Evolutionary conservation across 495 filamentous ascomycete species (phyloP).

Genomic region (Chaetomidium leptoderma): DNA sequence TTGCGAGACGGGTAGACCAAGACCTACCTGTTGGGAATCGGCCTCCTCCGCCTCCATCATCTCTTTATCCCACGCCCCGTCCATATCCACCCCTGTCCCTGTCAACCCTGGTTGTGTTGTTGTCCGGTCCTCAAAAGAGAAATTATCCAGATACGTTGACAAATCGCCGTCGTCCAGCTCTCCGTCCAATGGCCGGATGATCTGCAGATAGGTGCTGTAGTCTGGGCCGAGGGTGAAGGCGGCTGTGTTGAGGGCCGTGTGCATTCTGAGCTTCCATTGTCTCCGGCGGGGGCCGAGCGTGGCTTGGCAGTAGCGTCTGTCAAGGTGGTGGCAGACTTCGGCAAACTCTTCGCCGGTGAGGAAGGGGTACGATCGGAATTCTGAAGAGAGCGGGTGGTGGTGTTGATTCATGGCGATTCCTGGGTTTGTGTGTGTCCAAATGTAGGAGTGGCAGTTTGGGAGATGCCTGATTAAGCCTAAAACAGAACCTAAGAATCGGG

Average conservation of each 20-base stretch:
- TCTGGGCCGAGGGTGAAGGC: slow-evolving; percentile 29
- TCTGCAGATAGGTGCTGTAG: slow-evolving; percentile 44
- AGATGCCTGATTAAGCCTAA: too few species aligned
- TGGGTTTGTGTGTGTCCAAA: not conserved
- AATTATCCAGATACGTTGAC: slow-evolving; percentile 34
- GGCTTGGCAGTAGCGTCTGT: slow-evolving; percentile 49
- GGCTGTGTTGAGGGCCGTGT: slow-evolving; percentile 31
- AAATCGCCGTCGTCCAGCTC: slow-evolving; percentile 42
- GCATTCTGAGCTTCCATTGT: slow-evolving; percentile 40
- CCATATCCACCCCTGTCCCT: slow-evolving; percentile 10
- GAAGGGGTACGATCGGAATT: slow-evolving; percentile 49
- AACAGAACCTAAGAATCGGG: too few species aligned
- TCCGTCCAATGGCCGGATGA: slow-evolving; percentile 43
- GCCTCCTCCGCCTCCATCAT: slow-evolving; percentile 46
- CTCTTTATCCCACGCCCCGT: slow-evolving; percentile 31
- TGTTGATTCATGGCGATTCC: not conserved
- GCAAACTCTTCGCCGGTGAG: slow-evolving; percentile 57
- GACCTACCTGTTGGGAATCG: slow-evolving; percentile 37
- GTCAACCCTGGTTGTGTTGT: too few species aligned
- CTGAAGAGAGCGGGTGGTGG: slow-evolving; percentile 15
- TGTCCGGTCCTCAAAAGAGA: slow-evolving; percentile 36
- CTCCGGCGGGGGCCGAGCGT: slow-evolving; percentile 45
- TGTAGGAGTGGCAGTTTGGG: too few species aligned
- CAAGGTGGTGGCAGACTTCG: slow-evolving; percentile 55
- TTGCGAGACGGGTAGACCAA: not conserved